Percentiles rank a stretch among this genome's conserved stretches.
These are phyloP conservation scores for Tuber indicum DNA, from an alignment of 495 filamentous ascomycete species.

Conservation along the genomic window DNA sequence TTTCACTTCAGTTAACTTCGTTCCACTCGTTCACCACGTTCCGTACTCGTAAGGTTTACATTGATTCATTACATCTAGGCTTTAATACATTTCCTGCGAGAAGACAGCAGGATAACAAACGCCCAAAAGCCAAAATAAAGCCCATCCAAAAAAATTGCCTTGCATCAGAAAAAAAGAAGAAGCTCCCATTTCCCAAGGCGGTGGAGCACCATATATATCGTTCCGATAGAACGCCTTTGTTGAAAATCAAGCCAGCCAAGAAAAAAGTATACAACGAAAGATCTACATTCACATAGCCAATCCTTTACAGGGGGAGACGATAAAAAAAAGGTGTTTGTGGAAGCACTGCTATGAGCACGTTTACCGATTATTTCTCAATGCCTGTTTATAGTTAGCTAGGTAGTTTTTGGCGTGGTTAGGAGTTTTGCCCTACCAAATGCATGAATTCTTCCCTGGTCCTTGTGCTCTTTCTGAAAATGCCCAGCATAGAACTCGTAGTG, in stretches of 20 bases:
- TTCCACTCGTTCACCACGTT: not conserved
- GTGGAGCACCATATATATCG: slow-evolving; percentile 11
- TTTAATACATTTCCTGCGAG: not conserved
- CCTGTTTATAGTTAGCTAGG: slow-evolving; percentile 5
- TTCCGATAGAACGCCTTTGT: slow-evolving; percentile 19
- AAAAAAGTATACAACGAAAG: slow-evolving; percentile 11
- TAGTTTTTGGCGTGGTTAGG: slow-evolving; percentile 1
- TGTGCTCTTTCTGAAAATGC: slow-evolving; percentile 82
- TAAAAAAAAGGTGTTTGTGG: not conserved
- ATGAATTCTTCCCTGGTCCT: slow-evolving; percentile 90
- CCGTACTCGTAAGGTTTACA: not conserved
- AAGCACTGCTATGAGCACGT: not conserved
- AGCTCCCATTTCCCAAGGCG: not conserved
- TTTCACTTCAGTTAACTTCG: not conserved
- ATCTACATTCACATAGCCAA: not conserved
- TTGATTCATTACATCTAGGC: not conserved
- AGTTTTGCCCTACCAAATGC: slow-evolving; percentile 34
- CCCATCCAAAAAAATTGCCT: not conserved
- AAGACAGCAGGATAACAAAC: not conserved
- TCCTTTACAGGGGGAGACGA: not conserved
- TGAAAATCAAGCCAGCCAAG: slow-evolving; percentile 4
- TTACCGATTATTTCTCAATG: slow-evolving; percentile 18
- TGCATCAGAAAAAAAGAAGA: not conserved
- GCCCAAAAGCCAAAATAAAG: not conserved
- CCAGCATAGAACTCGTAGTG: slow-evolving; percentile 92